Percentiles rank a stretch among this genome's conserved stretches.
These are phyloP conservation scores for Schwanniomyces pseudopolymorphus DNA, from an alignment of 805 yeast species.

Conservation along the genomic window DNA sequence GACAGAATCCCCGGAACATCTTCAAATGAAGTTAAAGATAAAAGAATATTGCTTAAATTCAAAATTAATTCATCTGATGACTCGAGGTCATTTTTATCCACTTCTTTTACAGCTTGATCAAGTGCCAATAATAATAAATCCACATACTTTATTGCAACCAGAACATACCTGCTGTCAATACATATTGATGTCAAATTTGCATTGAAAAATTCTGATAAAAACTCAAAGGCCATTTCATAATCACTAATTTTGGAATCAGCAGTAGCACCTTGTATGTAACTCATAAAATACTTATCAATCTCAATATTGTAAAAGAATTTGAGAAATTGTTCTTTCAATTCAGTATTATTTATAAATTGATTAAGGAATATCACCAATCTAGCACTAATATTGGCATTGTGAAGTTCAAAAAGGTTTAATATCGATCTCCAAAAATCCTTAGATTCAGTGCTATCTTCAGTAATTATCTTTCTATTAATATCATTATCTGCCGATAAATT, in stretches of 20 bases:
- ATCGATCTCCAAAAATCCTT: slow-evolving; percentile 18
- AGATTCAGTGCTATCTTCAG: background rate
- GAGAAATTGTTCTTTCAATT: slow-evolving; percentile 13
- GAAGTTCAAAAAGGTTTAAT: slow-evolving; percentile 2
- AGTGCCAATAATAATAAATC: slow-evolving; percentile 4
- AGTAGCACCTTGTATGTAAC: background rate
- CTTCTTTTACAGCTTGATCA: slow-evolving; percentile 3
- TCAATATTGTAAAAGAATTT: slow-evolving; percentile 10
- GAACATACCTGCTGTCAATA: background rate
- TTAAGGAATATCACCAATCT: slow-evolving; percentile 23
- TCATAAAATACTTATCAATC: slow-evolving; percentile 3
- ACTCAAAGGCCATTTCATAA: slow-evolving; percentile 5
- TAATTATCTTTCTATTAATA: slow-evolving; percentile 13
- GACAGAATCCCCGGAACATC: slow-evolving; percentile 6
- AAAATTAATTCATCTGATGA: slow-evolving; percentile 11
- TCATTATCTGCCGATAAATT: slow-evolving; percentile 38
- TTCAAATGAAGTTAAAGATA: slow-evolving; percentile 20
- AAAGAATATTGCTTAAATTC: slow-evolving; percentile 12
- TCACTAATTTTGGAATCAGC: slow-evolving; percentile 1
- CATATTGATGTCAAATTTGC: background rate
- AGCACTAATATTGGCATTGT: slow-evolving; percentile 3
- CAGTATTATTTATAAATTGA: slow-evolving; percentile 33
- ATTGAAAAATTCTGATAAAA: slow-evolving; percentile 10
- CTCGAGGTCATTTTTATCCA: slow-evolving; percentile 9
- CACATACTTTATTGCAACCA: slow-evolving; percentile 1